Evolutionary conservation across 306 rosid species (phyloP).

Genomic region (Corylus americana): DNA sequence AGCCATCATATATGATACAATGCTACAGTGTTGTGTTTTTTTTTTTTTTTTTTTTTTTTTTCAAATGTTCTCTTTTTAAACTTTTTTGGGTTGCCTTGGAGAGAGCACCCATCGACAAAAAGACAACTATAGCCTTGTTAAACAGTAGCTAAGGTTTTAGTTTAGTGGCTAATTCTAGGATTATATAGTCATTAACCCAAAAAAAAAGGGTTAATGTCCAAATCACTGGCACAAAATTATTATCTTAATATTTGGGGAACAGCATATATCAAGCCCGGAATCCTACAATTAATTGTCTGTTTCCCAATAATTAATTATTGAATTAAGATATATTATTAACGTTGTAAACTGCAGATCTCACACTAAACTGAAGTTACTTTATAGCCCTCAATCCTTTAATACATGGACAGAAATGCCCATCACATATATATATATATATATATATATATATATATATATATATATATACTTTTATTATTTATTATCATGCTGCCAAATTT

Average conservation of each 20-base stretch:
- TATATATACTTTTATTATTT: neutral
- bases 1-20: constrained; percentile 25
- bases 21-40: neutral
- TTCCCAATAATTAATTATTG: constrained; percentile 7
- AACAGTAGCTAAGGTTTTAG: neutral
- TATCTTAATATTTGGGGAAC: constrained; percentile 53
- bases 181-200: neutral
- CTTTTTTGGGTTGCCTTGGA: neutral
- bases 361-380: neutral
- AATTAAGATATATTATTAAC: neutral
- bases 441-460: neutral
- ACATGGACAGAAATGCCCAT: neutral
- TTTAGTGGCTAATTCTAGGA: constrained; percentile 13
- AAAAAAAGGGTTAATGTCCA: neutral
- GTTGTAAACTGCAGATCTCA: constrained; percentile 4
- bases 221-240: constrained; percentile 28
- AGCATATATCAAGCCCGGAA: constrained; percentile 37
- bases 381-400: neutral
- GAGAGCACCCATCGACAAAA: neutral
- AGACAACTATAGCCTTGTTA: neutral
- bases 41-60: neutral
- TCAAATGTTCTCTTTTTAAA: constrained; percentile 11
- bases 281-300: constrained; percentile 29
- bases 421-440: neutral
- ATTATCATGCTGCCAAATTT: neutral